These are phyloP conservation scores for Panicum virgatum DNA, from an alignment of 202 grass and related monocot species.

Conservation along the genomic window DNA sequence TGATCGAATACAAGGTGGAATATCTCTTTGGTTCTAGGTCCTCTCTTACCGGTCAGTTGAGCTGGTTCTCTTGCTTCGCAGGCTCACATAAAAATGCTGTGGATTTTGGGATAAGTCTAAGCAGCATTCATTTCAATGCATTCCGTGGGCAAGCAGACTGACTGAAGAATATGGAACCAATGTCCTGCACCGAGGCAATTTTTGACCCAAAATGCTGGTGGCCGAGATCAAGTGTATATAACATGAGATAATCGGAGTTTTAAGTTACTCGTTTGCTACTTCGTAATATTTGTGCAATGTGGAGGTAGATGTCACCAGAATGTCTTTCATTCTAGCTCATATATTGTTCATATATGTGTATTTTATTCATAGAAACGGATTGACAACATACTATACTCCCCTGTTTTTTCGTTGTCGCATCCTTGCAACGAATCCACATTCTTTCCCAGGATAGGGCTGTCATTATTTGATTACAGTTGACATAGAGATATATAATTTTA, in stretches of 20 bases:
- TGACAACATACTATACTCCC: background rate
- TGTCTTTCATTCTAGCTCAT: no score
- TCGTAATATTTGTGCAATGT: no score
- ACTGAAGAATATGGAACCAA: background rate
- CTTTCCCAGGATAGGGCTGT: slow-evolving; percentile 24
- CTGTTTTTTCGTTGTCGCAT: slow-evolving; percentile 15
- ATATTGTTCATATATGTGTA: background rate
- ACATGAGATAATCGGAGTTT: background rate
- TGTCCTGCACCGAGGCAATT: slow-evolving; percentile 1
- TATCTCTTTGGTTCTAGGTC: background rate
- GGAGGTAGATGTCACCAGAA: no score
- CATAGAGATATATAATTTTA: slow-evolving; percentile 26
- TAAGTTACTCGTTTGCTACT: background rate
- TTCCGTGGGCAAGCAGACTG: background rate
- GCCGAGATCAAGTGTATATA: background rate
- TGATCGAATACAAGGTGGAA: slow-evolving; percentile 30
- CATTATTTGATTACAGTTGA: slow-evolving; percentile 45
- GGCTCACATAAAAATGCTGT: background rate
- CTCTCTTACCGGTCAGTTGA: slow-evolving; percentile 4
- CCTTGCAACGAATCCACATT: slow-evolving; percentile 22
- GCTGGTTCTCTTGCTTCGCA: background rate
- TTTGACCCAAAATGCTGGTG: slow-evolving; percentile 6
- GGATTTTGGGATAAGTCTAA: background rate
- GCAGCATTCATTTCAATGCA: background rate
- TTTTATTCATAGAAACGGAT: background rate